phyloP scores from a whole-genome alignment of 139 green algal genomes.

The Tetraselmis chui region DNA sequence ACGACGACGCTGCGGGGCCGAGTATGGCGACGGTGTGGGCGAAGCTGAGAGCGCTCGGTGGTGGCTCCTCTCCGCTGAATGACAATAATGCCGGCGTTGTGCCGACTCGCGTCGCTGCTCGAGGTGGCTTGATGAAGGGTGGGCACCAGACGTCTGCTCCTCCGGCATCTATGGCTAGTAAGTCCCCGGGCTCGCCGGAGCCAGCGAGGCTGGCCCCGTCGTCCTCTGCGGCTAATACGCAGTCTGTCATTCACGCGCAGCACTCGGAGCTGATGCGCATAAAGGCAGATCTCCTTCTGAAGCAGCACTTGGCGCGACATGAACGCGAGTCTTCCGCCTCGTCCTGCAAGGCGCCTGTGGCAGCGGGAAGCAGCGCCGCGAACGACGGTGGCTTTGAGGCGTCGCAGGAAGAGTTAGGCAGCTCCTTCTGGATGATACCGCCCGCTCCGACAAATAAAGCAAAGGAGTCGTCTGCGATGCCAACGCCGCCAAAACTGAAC shows the following conservation, averaged over 20 bases:
- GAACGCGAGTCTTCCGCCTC: not conserved
- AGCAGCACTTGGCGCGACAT: not conserved
- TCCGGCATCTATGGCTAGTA: too few species aligned
- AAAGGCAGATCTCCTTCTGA: not conserved
- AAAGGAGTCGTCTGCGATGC: too few species aligned
- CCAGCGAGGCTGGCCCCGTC: too few species aligned
- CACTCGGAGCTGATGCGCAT: not conserved
- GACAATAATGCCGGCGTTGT: too few species aligned
- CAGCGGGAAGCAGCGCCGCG: not conserved
- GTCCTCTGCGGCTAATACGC: too few species aligned
- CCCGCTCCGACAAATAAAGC: not conserved
- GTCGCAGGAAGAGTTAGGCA: too few species aligned
- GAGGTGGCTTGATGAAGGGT: too few species aligned
- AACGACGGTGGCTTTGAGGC: too few species aligned
- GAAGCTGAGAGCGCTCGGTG: not conserved
- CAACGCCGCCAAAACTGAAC: too few species aligned
- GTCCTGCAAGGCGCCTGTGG: not conserved
- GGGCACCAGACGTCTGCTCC: too few species aligned
- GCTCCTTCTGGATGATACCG: not conserved
- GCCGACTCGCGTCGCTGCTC: too few species aligned
- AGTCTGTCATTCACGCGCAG: not conserved
- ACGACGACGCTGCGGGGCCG: not conserved
- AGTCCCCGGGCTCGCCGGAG: too few species aligned
- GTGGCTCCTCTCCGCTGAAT: not conserved
- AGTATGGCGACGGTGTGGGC: not conserved